Evolutionary conservation across 2,329 filamentous ascomycete genomes (phyloP), one percentile per base, ranked within the genome.

Genomic region (Epichloe amarillans): DNA sequence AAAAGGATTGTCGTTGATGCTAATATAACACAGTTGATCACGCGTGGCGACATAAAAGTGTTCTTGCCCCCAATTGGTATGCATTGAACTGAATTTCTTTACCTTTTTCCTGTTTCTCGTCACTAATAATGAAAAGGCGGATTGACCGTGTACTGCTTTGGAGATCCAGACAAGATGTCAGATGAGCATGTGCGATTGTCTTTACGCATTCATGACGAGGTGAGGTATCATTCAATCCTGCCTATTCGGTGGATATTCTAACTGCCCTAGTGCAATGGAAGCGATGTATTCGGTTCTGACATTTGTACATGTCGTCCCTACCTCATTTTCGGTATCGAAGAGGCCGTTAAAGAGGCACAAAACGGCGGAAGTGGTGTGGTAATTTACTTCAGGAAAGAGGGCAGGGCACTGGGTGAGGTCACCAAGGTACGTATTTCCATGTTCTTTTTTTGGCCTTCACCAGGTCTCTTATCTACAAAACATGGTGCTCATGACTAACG

Each of bases 371-470:
- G 85, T 59, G 91, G 91, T 51, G 88, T 96, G 21, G 93, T 97
- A 50, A 96, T 97, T 65, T 98, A 98, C 67, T 98, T 97, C 79
- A 83, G 93, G 58, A 98, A 98, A 67, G 93, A 98, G 72, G 93
- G 93, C 35, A 80, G 93, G 58, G 93, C 91, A 38, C 73, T 97
- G 6, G 93, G 93, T 49, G 93, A 98, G 67, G 93, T 98, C 33
- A 95, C 89, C 50, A 96, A 96, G 65, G 89, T 95, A 62, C 19
- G 17, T 19, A 38, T 14, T 3, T 41, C 11, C 35, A 76, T 35
- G 37, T 30, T 1, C 1, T 4, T 7, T 36, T 7, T 21, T 15
- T 12, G 2, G 17, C 3, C 8, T 26, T 23, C 3, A 17, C 10
- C 4, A 33, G 14, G 36, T 8, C 3, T 33, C 5, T 23, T 11